A percentile compares a stretch with the other conserved stretches of the same genome.
Evolutionary conservation across 1,284 basidiomycete genomes (phyloP).

Genomic region (Cutaneotrichosporon mucoides): DNA sequence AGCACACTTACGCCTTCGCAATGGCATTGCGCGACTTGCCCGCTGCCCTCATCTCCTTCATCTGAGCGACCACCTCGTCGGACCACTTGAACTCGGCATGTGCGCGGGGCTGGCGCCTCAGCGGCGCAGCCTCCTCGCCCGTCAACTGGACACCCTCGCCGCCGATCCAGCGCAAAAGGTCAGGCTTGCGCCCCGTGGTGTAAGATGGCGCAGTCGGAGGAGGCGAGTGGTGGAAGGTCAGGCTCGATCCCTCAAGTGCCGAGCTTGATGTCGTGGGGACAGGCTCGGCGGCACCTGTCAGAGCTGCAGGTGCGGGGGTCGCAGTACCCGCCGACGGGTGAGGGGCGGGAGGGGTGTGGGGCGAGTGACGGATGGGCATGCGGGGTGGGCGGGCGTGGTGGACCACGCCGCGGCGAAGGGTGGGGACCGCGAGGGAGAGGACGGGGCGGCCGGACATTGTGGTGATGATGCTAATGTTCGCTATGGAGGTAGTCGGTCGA

Average conservation of each 20-base stretch:
- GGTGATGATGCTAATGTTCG: not conserved
- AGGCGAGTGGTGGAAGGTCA: slow-evolving; percentile 42
- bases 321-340: slow-evolving; percentile 40
- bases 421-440: not conserved
- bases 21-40: slow-evolving; percentile 33
- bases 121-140: slow-evolving; percentile 32
- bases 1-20: slow-evolving; percentile 36
- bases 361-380: slow-evolving; percentile 30
- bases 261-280: slow-evolving; percentile 7
- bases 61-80: slow-evolving; percentile 25
- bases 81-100: slow-evolving; percentile 19
- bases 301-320: slow-evolving; percentile 24
- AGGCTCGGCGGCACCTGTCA: not conserved
- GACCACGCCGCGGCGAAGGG: slow-evolving; percentile 26
- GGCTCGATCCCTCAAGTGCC: slow-evolving; percentile 19
- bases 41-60: slow-evolving; percentile 28
- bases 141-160: slow-evolving; percentile 30
- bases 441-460: not conserved
- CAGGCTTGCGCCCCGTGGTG: slow-evolving; percentile 35
- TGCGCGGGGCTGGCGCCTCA: slow-evolving; percentile 1
- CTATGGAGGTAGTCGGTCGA: not conserved
- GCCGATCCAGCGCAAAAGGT: slow-evolving; percentile 35
- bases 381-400: slow-evolving; percentile 43
- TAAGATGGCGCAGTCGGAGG: slow-evolving; percentile 43
- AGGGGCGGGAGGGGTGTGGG: slow-evolving; percentile 25